Conservation (phyloP, 2,329 filamentous ascomycete genomes). For the Phyllosticta citrichinensis region DNA sequence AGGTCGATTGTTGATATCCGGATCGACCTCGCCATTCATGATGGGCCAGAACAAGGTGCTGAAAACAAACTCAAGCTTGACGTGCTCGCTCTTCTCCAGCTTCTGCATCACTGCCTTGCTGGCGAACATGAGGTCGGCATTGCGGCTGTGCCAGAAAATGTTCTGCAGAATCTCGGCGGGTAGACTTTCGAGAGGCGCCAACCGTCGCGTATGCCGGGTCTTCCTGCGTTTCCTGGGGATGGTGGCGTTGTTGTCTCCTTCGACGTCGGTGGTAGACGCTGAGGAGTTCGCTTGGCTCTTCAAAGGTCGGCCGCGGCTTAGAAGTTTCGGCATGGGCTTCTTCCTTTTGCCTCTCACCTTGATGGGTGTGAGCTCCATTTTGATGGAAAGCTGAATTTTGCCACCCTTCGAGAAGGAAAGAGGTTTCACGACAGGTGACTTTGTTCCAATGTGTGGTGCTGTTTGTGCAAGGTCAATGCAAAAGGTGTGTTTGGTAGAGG, state of each 20-base stretch:
- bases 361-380: background rate
- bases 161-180: constrained; percentile 4
- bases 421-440: background rate
- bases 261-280: background rate
- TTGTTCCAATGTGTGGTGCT: too few species aligned
- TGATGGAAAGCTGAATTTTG: background rate
- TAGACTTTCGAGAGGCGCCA: constrained; percentile 1
- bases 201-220: background rate
- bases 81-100: constrained; percentile 6
- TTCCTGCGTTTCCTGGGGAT: background rate
- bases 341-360: background rate
- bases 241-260: background rate
- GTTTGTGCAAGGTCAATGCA: background rate
- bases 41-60: constrained; percentile 1
- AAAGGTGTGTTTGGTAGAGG: background rate
- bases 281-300: background rate
- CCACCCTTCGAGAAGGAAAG: background rate
- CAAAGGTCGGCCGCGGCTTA: background rate
- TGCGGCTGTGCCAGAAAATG: constrained; percentile 2
- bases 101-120: background rate
- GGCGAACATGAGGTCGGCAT: background rate
- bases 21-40: background rate
- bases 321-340: background rate
- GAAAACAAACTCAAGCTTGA: background rate
- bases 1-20: background rate